A percentile compares a stretch with the other conserved stretches of the same genome.
Conservation (phyloP, 2,329 filamentous ascomycete species). For the Sclerotinia glacialis region DNA sequence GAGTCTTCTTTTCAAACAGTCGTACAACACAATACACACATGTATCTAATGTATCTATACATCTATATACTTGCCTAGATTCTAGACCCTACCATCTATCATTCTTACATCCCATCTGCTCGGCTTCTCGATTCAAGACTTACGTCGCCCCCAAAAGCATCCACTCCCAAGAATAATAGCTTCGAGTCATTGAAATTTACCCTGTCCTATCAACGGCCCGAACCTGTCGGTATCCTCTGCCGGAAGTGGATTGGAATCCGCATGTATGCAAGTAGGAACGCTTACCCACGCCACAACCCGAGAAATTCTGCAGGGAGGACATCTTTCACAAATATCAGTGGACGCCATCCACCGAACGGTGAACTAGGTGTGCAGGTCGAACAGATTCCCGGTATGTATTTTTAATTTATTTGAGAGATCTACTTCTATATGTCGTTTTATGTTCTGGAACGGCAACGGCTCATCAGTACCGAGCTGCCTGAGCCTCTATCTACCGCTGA, state of each 20-base stretch:
- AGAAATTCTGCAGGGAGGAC: conserved; percentile 27
- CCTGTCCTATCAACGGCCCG: conserved; percentile 35
- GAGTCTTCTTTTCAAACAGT: not conserved
- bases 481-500: not conserved
- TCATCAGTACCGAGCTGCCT: conserved; percentile 34
- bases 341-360: not conserved
- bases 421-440: conserved; percentile 25
- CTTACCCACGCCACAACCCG: conserved; percentile 33
- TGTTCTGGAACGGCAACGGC: conserved; percentile 30
- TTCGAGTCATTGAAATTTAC: conserved; percentile 25
- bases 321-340: conserved; percentile 24
- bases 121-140: conserved; percentile 4
- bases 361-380: conserved; percentile 24
- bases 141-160: conserved; percentile 15
- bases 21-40: not conserved
- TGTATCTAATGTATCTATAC: conserved; percentile 2
- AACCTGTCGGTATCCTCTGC: conserved; percentile 33
- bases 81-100: not conserved
- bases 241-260: conserved; percentile 27
- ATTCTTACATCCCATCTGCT: not conserved
- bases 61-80: not conserved
- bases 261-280: conserved; percentile 36
- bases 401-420: conserved; percentile 34
- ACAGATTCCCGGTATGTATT: conserved; percentile 34
- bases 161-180: conserved; percentile 10